Base-by-base conservation (phyloP, 139 green algal species). In the Coelastrella sp. region DNA sequence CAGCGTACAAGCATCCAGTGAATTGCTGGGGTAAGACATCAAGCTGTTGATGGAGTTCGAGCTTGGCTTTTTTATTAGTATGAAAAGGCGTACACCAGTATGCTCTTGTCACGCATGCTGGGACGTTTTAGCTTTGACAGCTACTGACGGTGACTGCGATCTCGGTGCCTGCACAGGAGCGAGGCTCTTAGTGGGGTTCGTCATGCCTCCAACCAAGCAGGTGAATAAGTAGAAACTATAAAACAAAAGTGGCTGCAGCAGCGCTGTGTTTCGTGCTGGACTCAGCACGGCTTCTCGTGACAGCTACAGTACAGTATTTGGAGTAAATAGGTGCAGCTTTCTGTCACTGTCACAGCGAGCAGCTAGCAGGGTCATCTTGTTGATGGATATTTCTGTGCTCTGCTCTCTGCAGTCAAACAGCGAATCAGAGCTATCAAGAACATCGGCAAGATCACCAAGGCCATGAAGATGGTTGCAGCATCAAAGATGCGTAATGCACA, bases 401-500 rank as follows among this genome's bases (percentile, higher is more conserved):
- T 60, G 11, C n/a, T 27, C 2, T 23, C 9, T 37, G 53, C 94
- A 97, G 97, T 99, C 35, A 98, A 98, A 89, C 93, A 96, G 90
- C 92, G 97, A 23, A 99, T 99, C 94, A 93, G 95, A 76, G 98
- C 96, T 19, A 98, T 99, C 59, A 94, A 93, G 79, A 99, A 98
- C 91, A 99, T 99, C 40, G 91, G 96, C 77, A 99, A 99, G 89
- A 99, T 99, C 91, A 99, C 98, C 9, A 98, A 96, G 84, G 98
- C 98, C 85, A 99, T 99, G 98, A 99, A 99, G 94, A 98, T 99
- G 96, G 98, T 99, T 88, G 98, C 98, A n/a, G 98, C 98, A 21
- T 98, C 95, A 30, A 99, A 99, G 89, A 98, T 99, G 94, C 90
- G 94, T 34, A 92, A 91, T 32, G 98, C 97, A 11, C 95, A 99